Evolutionary conservation across 371 early-diverging fungal species (phyloP), one percentile per base, ranked within the genome.

Genomic region (Lichtheimia hyalospora): DNA sequence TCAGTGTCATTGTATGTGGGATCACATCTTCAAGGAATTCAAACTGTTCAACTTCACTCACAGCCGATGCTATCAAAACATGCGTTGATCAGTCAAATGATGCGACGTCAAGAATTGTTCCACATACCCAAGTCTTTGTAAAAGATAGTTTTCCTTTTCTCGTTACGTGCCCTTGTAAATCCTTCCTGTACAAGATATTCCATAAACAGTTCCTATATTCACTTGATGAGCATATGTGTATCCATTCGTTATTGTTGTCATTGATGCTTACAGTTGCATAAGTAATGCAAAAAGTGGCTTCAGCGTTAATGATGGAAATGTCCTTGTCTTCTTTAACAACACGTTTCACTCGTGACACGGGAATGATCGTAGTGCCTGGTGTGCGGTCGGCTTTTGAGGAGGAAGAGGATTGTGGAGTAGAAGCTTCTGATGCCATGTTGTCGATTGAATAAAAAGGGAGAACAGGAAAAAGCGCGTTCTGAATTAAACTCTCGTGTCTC

Each of bases 251-350:
- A 20, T 54, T 4, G 18, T 5, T 0, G 14, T 27, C 25, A 21
- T 52, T 43, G 39, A 13, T 16, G 57, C 70, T 63, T 82, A 89
- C 90, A 40, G 93, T 88, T 13, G 93, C 93, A 52, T 83, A 73
- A 4, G 91, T 77, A 44, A 93, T 87, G 57, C 92, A 75, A 53
- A 89, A 92, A 7, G 90, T 84, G 13, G 92, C 89, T 50, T 93
- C 94, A 10, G 86, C 73, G 58, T 85, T 85, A 68, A 88, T 83
- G 42, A 84, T 71, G 5, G 72, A 66, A 2, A 93, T 79, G 52
- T 91, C 93, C 68, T 85, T 88, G 69, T 93, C 94, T 64, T 89
- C 90, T 61, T 90, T 91, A 68, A 93, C 89, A 60, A 93, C 88
- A 39, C 90, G 84, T 54, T 90, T 87, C 55, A 93, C 85, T 58